Conservation (phyloP, 768 basidiomycete genomes). For the Termitomyces sp. region DNA sequence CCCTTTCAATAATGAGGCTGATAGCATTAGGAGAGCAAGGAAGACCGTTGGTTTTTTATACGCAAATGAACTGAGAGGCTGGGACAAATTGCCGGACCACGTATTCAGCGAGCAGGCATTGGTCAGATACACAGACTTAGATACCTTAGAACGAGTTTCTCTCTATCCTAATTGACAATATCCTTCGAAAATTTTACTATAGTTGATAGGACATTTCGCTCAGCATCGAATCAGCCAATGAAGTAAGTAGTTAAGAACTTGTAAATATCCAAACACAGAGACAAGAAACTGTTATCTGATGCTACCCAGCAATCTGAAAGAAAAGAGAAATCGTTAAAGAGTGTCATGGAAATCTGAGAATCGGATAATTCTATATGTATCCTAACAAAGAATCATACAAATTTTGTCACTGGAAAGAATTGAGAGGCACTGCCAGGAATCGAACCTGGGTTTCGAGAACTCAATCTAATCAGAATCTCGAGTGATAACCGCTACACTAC, state of each 20-base stretch:
- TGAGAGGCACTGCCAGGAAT: conserved; percentile 1
- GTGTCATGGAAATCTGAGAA: no score
- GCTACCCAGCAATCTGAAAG: no score
- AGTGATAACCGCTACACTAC: conserved; percentile 15
- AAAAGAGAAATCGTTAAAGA: no score
- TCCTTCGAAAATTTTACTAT: neutral
- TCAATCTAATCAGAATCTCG: neutral
- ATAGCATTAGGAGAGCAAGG: neutral
- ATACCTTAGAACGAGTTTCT: neutral
- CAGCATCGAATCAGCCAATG: neutral
- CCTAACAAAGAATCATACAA: no score
- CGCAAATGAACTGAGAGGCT: neutral
- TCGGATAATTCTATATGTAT: no score
- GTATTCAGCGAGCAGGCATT: neutral
- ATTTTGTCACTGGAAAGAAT: no score
- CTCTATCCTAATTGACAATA: neutral
- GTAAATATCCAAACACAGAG: no score
- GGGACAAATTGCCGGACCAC: neutral
- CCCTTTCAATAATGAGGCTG: neutral
- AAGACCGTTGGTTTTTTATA: neutral
- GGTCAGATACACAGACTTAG: neutral
- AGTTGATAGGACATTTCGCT: neutral
- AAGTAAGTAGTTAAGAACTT: no score
- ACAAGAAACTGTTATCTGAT: no score
- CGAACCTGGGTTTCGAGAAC: conserved; percentile 4